Evolutionary conservation across 1,284 basidiomycete species (phyloP), one percentile per base, ranked within the genome.

Genomic region (Ustilago trichophora): DNA sequence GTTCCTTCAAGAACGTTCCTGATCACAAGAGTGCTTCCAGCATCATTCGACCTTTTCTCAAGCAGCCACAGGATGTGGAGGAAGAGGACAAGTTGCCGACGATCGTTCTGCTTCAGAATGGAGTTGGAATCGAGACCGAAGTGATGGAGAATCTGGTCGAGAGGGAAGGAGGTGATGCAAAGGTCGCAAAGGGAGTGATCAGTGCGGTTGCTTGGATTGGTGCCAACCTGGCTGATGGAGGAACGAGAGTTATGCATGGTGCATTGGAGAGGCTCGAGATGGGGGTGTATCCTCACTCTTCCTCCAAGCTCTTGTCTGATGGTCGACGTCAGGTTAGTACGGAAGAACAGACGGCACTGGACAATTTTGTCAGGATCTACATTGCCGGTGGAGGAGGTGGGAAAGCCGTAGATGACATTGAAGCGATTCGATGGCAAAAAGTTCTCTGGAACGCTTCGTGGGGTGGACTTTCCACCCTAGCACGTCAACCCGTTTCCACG

Each of bases 101-200:
- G 2, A 89, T 89, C 69, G 87, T 89, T 2, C 77, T 91, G 13
- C 81, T 92, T 37, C 89, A 91, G 82, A 92, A 92, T 77, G 90
- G 91, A 2, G 83, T 92, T 5, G 88, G 87, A 25, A 87, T 91
- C 19, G 90, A 92, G 75, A 83, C 82, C 24, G 89, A 90, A 55
- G 82, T 91, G 25, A 88, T 89, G 71, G 71, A 85, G 4, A 84
- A 85, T 0, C 76, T 88, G 10, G 85, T 85, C 55, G 43, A 59
- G 3, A 9, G 31, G 13, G 27, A 50, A n/a, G 53, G 24, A n/a
- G 53, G 47, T 13, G 53, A 22, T 13, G 53, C 60, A 12, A 48
- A 47, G 10, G 32, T 74, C 2, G 77, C 76, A 0, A 43, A 45
- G 15, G 62, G 50, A 10, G 40, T 79, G 9, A 53, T 80, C 31